phyloP scores from a whole-genome alignment of 2,329 filamentous ascomycete genomes.

The Orbilia quercus region DNA sequence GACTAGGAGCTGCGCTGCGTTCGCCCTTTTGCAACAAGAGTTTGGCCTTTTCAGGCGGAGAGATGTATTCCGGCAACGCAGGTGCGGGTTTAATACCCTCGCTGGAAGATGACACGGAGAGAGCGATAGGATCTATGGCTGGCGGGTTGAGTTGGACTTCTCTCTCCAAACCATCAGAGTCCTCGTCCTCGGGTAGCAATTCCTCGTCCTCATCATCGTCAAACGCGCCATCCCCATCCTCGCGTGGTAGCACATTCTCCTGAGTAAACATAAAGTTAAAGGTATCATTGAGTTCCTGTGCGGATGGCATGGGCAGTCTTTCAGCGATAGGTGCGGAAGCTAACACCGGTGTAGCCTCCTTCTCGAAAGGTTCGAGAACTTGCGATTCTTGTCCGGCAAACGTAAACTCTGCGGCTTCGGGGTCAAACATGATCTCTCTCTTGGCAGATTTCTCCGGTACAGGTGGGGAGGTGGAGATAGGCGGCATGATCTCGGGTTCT shows the following conservation, averaged over 20 bases:
- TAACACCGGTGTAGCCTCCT: slow-evolving; percentile 44
- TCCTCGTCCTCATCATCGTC: slow-evolving; percentile 48
- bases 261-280: slow-evolving; percentile 57
- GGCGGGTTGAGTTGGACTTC: slow-evolving; percentile 50
- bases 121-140: slow-evolving; percentile 21
- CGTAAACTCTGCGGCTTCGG: slow-evolving; percentile 58
- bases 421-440: slow-evolving; percentile 52
- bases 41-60: slow-evolving; percentile 46
- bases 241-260: slow-evolving; percentile 18
- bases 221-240: slow-evolving; percentile 5
- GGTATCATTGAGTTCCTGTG: slow-evolving; percentile 60
- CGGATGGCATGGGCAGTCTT: slow-evolving; percentile 58
- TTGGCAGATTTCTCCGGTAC: slow-evolving; percentile 24
- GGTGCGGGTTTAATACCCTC: slow-evolving; percentile 52
- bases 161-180: slow-evolving; percentile 45
- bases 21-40: slow-evolving; percentile 28
- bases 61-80: slow-evolving; percentile 43
- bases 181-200: slow-evolving; percentile 42
- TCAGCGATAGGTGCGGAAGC: slow-evolving; percentile 55
- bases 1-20: slow-evolving; percentile 42
- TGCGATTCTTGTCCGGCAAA: slow-evolving; percentile 43
- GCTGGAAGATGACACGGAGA: slow-evolving; percentile 40
- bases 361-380: slow-evolving; percentile 10
- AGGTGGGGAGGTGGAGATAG: slow-evolving; percentile 19
- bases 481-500: not conserved